A percentile compares a stretch with the other conserved stretches of the same genome.
Conservation (phyloP, 2,329 filamentous ascomycete genomes). For the Clonostachys solani region DNA sequence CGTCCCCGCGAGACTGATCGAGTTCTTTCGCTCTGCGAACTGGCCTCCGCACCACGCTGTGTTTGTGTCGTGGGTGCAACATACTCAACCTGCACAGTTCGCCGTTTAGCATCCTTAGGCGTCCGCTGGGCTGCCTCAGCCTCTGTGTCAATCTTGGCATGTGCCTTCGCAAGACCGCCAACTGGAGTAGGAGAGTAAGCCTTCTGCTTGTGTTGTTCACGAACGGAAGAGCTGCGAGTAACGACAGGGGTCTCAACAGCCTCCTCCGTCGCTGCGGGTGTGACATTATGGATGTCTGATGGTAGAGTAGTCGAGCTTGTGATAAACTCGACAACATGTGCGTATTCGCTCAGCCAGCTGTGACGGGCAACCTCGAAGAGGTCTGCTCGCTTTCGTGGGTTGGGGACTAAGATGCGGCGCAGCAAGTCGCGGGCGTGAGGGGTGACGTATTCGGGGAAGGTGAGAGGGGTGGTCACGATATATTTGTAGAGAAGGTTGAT, state of each 20-base stretch:
- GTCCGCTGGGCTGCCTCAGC: slow-evolving; percentile 52
- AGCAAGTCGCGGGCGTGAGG: slow-evolving; percentile 92
- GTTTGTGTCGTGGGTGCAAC: slow-evolving; percentile 88
- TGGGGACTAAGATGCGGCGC: slow-evolving; percentile 88
- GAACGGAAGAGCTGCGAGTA: slow-evolving; percentile 85
- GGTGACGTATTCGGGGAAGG: slow-evolving; percentile 98
- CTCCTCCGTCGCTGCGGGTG: slow-evolving; percentile 57
- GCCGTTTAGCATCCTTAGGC: slow-evolving; percentile 83
- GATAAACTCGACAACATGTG: slow-evolving; percentile 95
- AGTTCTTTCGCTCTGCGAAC: slow-evolving; percentile 12
- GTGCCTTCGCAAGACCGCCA: slow-evolving; percentile 66
- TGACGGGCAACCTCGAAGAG: slow-evolving; percentile 96
- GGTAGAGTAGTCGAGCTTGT: slow-evolving; percentile 91
- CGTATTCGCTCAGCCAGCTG: slow-evolving; percentile 96
- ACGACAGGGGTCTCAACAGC: slow-evolving; percentile 56
- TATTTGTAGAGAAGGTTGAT: slow-evolving; percentile 99
- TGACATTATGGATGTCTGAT: slow-evolving; percentile 77
- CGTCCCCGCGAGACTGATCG: not conserved
- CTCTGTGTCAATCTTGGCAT: slow-evolving; percentile 68
- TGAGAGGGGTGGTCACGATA: slow-evolving; percentile 93
- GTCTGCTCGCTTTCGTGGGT: slow-evolving; percentile 90
- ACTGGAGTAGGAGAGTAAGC: slow-evolving; percentile 39
- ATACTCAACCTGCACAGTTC: slow-evolving; percentile 97
- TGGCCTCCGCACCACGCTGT: slow-evolving; percentile 53
- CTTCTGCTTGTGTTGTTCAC: slow-evolving; percentile 75